Evolutionary conservation across 805 yeast genomes (phyloP).

Genomic region (Millerozyma acaciae): DNA sequence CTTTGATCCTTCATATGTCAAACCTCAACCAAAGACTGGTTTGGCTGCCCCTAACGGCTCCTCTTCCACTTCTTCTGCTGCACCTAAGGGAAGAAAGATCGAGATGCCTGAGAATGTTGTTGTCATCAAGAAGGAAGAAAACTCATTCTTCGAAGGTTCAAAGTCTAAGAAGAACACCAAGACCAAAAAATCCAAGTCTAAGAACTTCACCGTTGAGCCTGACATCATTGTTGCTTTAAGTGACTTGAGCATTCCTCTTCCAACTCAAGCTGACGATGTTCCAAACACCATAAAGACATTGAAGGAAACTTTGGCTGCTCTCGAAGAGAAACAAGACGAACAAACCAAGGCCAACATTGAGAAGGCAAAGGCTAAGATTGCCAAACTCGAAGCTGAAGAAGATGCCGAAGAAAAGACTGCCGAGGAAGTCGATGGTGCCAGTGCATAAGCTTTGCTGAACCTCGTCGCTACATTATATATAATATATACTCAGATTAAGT

Average conservation of each 20-base stretch:
- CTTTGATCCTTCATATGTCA: constrained; percentile 77
- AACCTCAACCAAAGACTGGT: constrained; percentile 40
- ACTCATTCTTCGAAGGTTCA: constrained; percentile 51
- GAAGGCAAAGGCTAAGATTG: constrained; percentile 73
- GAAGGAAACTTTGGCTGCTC: constrained; percentile 67
- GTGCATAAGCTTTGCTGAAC: constrained; percentile 4
- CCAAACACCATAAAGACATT: constrained; percentile 61
- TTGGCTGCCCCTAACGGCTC: constrained; percentile 22
- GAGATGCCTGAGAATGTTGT: constrained; percentile 63
- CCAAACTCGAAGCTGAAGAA: constrained; percentile 55
- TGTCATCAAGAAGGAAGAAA: constrained; percentile 60
- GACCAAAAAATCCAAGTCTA: constrained; percentile 50
- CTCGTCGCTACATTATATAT: neutral
- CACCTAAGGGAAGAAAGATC: constrained; percentile 40
- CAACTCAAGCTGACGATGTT: constrained; percentile 70
- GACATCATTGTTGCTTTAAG: constrained; percentile 72
- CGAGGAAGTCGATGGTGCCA: constrained; percentile 8
- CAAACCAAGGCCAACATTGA: constrained; percentile 74
- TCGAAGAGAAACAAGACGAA: constrained; percentile 69
- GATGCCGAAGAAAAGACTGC: constrained; percentile 26
- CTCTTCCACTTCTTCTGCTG: neutral
- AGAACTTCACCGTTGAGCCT: constrained; percentile 71
- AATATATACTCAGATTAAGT: neutral
- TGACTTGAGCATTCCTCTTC: constrained; percentile 73
- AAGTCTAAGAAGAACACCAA: constrained; percentile 38